A percentile compares a stretch with the other conserved stretches of the same genome.
phyloP scores from a whole-genome alignment of 495 filamentous ascomycete genomes.

The Lepidopterella palustris region DNA sequence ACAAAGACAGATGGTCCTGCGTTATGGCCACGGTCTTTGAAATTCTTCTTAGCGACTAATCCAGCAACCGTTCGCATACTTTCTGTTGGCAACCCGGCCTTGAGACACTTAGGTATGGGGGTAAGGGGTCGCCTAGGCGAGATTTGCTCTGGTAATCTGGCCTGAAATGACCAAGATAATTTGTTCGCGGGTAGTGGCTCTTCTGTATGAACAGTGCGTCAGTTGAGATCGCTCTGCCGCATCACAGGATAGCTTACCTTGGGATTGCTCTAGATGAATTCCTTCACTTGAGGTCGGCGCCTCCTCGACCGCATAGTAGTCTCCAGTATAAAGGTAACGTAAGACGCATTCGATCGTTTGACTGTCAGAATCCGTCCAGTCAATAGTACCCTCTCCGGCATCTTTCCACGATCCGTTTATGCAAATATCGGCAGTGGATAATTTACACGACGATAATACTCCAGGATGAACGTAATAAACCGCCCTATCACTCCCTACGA shows the following conservation, averaged over 20 bases:
- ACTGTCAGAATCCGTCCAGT: neutral
- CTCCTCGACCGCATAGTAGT: neutral
- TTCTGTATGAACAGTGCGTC: neutral
- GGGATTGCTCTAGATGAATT: neutral
- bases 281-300: neutral
- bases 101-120: neutral
- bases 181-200: neutral
- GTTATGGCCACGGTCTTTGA: neutral
- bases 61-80: neutral
- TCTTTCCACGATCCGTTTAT: neutral
- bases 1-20: neutral
- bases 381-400: neutral
- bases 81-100: neutral
- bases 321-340: neutral
- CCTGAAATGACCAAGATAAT: neutral
- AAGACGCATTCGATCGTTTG: neutral
- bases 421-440: neutral
- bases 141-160: neutral
- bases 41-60: neutral
- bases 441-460: neutral
- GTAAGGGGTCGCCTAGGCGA: neutral
- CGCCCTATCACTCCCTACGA: neutral
- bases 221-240: neutral
- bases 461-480: neutral
- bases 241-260: neutral